These are phyloP conservation scores for Populus hybrid DNA, from an alignment of 441 rosid species.

Conservation along the genomic window DNA sequence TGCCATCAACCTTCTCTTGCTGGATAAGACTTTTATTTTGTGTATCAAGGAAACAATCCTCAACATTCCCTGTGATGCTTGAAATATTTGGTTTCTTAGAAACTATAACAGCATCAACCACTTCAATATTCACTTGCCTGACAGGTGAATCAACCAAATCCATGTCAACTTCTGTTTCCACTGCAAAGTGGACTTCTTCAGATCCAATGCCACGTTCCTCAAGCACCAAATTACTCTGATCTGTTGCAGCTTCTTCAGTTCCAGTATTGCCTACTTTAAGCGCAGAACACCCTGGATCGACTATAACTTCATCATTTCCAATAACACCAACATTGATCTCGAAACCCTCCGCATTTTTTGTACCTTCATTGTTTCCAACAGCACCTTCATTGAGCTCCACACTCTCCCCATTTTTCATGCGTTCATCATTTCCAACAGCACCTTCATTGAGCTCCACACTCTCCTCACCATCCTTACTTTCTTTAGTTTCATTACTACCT, in stretches of 20 bases:
- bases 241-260: constrained; percentile 14
- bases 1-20: constrained; percentile 35
- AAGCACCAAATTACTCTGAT: constrained; percentile 10
- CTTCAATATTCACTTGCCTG: constrained; percentile 35
- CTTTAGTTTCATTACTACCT: constrained; percentile 20
- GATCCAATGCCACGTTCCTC: constrained; percentile 22
- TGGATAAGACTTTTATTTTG: constrained; percentile 30
- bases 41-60: constrained; percentile 30
- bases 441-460: background rate
- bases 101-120: constrained; percentile 34
- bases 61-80: constrained; percentile 22
- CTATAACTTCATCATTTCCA: constrained; percentile 14
- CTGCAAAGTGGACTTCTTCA: constrained; percentile 30
- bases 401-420: background rate
- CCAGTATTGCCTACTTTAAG: background rate
- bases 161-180: constrained; percentile 39
- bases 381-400: background rate
- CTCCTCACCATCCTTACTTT: background rate
- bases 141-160: constrained; percentile 40
- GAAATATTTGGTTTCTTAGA: constrained; percentile 30
- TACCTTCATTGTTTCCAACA: constrained; percentile 12
- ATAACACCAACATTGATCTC: background rate
- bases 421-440: background rate
- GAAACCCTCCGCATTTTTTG: background rate
- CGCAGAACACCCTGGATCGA: constrained; percentile 2